Percentiles rank a stretch among this genome's conserved stretches.
These are phyloP conservation scores for Styphnolobium japonicum DNA, from an alignment of 306 rosid genomes.

Conservation along the genomic window DNA sequence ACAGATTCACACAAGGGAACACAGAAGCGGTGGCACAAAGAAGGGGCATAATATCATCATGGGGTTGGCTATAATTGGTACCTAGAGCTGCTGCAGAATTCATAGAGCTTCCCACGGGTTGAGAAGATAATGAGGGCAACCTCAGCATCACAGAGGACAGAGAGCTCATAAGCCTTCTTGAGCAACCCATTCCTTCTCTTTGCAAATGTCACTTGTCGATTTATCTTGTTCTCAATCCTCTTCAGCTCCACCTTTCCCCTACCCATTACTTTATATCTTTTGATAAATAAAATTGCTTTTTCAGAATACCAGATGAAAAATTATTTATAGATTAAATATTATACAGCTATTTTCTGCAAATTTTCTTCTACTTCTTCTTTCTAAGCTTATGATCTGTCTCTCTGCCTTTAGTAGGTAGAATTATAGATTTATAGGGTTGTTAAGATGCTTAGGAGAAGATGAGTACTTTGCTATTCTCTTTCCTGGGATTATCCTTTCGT, in stretches of 20 bases:
- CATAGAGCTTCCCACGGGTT: constrained; percentile 74
- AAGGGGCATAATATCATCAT: background rate
- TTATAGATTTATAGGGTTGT: constrained; percentile 19
- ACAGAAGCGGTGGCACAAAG: background rate
- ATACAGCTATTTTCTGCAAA: constrained; percentile 26
- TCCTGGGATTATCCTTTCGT: background rate
- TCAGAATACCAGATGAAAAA: constrained; percentile 16
- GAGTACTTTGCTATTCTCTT: background rate
- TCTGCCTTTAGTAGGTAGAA: constrained; percentile 20
- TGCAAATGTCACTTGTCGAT: constrained; percentile 83
- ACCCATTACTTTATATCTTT: constrained; percentile 44
- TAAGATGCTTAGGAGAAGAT: constrained; percentile 16
- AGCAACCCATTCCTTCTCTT: constrained; percentile 76
- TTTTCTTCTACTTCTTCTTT: background rate
- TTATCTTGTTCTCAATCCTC: constrained; percentile 87
- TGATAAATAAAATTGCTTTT: constrained; percentile 17
- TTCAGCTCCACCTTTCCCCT: constrained; percentile 86
- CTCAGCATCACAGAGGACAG: constrained; percentile 82
- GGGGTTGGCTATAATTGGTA: background rate
- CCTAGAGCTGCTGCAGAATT: constrained; percentile 75
- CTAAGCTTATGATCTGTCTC: constrained; percentile 14
- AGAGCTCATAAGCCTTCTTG: constrained; percentile 86
- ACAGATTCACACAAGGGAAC: background rate
- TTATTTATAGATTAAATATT: background rate
- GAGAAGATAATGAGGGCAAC: constrained; percentile 85